These are phyloP conservation scores for Herpetomonas tarakana DNA, from an alignment of 208 protist genomes.

Conservation along the genomic window DNA sequence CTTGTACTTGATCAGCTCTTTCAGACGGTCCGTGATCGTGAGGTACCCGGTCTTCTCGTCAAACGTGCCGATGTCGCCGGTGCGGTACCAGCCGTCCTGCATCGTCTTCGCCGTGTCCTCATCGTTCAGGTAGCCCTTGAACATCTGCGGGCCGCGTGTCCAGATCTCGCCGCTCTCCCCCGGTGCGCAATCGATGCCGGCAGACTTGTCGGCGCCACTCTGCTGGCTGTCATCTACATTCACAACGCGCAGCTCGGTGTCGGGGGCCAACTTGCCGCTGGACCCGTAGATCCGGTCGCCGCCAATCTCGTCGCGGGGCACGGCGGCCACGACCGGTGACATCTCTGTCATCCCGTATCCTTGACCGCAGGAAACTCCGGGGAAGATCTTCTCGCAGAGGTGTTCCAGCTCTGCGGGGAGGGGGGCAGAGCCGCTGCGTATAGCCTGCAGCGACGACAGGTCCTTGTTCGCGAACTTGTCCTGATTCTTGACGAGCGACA, in stretches of 20 bases:
- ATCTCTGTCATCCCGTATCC: constrained; percentile 84
- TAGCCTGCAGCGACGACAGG: constrained; percentile 21
- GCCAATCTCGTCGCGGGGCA: constrained; percentile 1
- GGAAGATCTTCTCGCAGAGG: constrained; percentile 13
- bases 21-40: constrained; percentile 69
- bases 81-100: constrained; percentile 67
- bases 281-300: not conserved
- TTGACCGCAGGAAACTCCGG: constrained; percentile 26
- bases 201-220: constrained; percentile 25
- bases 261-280: constrained; percentile 19
- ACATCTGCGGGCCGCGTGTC: constrained; percentile 67
- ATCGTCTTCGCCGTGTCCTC: constrained; percentile 45
- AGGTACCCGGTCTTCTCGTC: constrained; percentile 32
- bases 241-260: constrained; percentile 44
- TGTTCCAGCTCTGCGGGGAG: constrained; percentile 35
- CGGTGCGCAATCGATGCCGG: constrained; percentile 16
- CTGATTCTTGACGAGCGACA: constrained; percentile 64
- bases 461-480: constrained; percentile 31
- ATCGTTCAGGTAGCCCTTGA: constrained; percentile 65
- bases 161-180: constrained; percentile 63
- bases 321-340: constrained; percentile 37
- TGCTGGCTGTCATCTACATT: constrained; percentile 32
- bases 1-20: constrained; percentile 92
- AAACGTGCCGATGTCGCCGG: constrained; percentile 68
- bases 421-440: constrained; percentile 63